These are phyloP conservation scores for Gossypium stocksii DNA, from an alignment of 345 rosid genomes.

Conservation along the genomic window DNA sequence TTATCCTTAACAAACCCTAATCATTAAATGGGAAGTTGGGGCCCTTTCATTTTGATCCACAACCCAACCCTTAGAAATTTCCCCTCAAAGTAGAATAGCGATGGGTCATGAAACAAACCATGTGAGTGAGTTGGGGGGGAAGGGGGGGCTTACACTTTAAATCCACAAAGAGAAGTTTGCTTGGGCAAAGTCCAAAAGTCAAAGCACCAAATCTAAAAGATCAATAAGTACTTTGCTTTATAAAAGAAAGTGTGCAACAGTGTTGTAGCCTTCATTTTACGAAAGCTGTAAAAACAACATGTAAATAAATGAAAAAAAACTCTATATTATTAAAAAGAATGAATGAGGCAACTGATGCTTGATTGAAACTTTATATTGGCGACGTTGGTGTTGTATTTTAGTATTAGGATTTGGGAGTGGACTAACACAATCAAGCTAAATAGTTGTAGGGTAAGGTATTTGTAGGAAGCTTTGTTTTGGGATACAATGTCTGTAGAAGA, in stretches of 20 bases:
- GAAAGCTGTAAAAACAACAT: slow-evolving; percentile 8
- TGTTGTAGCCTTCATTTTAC: slow-evolving; percentile 22
- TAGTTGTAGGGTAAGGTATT: too few relatives aligned
- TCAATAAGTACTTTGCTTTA: slow-evolving; percentile 24
- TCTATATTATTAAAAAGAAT: too few relatives aligned
- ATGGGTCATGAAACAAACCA: slow-evolving; percentile 45
- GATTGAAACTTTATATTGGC: too few relatives aligned
- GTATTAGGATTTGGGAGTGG: too few relatives aligned
- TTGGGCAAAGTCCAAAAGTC: slow-evolving; percentile 44
- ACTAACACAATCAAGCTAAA: too few relatives aligned
- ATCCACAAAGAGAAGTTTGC: slow-evolving; percentile 42
- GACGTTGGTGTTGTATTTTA: too few relatives aligned
- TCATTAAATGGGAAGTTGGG: slow-evolving; percentile 33
- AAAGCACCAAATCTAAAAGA: slow-evolving; percentile 41
- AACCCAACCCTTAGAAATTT: slow-evolving; percentile 21
- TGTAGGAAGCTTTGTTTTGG: too few relatives aligned
- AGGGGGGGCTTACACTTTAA: slow-evolving; percentile 38
- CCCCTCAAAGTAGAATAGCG: slow-evolving; percentile 31
- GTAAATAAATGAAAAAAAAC: background rate
- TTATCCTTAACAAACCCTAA: slow-evolving; percentile 37
- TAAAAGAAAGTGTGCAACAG: slow-evolving; percentile 18
- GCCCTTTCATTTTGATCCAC: slow-evolving; percentile 20
- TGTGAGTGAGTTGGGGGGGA: slow-evolving; percentile 31
- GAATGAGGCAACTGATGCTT: too few relatives aligned
- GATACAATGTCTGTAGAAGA: too few relatives aligned